Evolutionary conservation across 306 rosid genomes (phyloP).

Genomic region (Begonia fuchsioides): DNA sequence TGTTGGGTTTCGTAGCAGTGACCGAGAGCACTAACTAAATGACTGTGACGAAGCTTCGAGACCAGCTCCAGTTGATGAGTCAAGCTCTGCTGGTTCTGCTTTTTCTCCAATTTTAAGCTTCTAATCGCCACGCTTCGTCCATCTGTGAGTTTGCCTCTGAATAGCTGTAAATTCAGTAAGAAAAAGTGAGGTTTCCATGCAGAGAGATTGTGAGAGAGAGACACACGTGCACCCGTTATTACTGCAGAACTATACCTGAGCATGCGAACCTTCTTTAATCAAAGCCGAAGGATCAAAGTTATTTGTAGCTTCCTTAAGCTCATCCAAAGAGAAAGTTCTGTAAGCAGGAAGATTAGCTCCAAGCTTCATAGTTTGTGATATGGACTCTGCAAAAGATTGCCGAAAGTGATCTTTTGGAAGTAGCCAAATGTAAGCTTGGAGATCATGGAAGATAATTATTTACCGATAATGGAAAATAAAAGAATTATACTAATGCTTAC

Average conservation of each 20-base stretch:
- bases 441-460: too few relatives aligned
- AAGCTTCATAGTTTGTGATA: constrained; percentile 84
- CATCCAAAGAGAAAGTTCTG: constrained; percentile 73
- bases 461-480: too few relatives aligned
- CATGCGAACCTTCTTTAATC: constrained; percentile 42
- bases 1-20: constrained; percentile 69
- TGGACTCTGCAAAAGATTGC: constrained; percentile 39
- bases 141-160: constrained; percentile 63
- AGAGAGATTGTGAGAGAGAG: not conserved
- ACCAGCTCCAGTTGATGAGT: constrained; percentile 64
- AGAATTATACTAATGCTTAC: too few relatives aligned
- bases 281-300: constrained; percentile 57
- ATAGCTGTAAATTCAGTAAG: constrained; percentile 26
- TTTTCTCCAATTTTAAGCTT: constrained; percentile 53
- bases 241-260: constrained; percentile 37
- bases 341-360: constrained; percentile 79
- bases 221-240: not conserved
- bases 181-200: too few relatives aligned
- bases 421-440: too few relatives aligned
- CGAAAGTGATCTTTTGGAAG: not conserved
- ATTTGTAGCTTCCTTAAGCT: constrained; percentile 75
- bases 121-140: constrained; percentile 56
- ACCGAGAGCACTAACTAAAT: constrained; percentile 83
- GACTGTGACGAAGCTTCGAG: constrained; percentile 68
- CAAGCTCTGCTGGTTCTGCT: constrained; percentile 42